Evolutionary conservation across 176 grass and related monocot genomes (phyloP).

Genomic region (Puccinellia tenuiflora): DNA sequence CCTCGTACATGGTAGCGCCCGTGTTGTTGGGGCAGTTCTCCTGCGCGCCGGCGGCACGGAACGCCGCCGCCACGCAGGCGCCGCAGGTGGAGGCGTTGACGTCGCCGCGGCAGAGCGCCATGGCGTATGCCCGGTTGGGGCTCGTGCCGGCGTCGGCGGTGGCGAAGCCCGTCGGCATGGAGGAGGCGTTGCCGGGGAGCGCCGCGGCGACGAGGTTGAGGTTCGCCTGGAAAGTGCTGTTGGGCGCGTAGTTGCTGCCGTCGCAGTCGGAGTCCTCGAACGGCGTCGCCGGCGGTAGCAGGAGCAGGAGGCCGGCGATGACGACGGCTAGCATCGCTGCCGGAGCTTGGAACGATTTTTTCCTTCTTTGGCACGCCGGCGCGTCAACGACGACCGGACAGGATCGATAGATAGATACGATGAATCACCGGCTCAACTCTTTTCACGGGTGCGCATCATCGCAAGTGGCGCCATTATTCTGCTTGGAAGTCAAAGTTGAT

Average conservation of each 20-base stretch:
- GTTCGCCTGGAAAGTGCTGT: conserved; percentile 27
- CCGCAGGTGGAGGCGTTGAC: conserved; percentile 26
- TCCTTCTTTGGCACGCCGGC: neutral
- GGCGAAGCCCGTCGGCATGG: conserved; percentile 5
- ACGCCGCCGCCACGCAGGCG: conserved; percentile 25
- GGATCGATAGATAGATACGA: neutral
- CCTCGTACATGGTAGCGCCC: conserved; percentile 17
- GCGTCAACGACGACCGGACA: neutral
- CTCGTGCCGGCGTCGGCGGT: neutral
- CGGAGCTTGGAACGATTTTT: neutral
- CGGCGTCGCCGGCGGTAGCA: neutral
- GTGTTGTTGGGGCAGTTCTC: neutral
- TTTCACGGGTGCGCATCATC: neutral
- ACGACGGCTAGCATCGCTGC: neutral
- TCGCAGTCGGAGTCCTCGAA: neutral
- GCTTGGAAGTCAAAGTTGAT: neutral
- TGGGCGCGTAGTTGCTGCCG: neutral
- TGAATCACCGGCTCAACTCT: neutral
- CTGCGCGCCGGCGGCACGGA: neutral
- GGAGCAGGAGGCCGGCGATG: neutral
- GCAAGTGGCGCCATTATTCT: neutral
- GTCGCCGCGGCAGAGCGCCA: conserved; percentile 64
- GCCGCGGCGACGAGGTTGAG: neutral
- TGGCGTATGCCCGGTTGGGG: conserved; percentile 13
- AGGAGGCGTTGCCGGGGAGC: conserved; percentile 19